These are phyloP conservation scores for Ochetophila trinervis DNA, from an alignment of 306 rosid species.

Conservation along the genomic window DNA sequence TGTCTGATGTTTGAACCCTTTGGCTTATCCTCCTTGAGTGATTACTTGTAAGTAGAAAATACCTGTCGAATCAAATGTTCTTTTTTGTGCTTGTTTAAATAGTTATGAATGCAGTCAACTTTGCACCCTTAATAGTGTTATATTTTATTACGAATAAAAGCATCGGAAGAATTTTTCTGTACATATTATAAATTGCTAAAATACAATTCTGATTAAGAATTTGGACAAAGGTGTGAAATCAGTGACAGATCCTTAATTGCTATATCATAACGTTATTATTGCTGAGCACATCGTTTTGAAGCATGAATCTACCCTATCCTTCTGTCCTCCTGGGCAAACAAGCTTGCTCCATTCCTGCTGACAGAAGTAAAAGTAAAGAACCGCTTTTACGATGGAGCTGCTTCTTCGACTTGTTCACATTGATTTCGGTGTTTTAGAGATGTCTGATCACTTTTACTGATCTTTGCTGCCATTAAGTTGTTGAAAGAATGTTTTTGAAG, in stretches of 20 bases:
- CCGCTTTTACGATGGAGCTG: neutral
- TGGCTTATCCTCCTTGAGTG: conserved; percentile 20
- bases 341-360: conserved; percentile 1
- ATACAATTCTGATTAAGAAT: neutral
- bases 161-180: neutral
- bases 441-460: neutral
- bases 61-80: conserved; percentile 24
- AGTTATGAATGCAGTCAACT: conserved; percentile 17
- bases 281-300: no score
- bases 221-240: no score
- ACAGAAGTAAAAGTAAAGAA: neutral
- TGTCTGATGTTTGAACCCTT: conserved; percentile 10
- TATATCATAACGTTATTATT: neutral
- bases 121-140: neutral
- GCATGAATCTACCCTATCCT: neutral
- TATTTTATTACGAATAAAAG: neutral
- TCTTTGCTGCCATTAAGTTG: conserved; percentile 12
- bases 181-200: neutral
- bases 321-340: neutral
- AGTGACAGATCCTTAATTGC: no score
- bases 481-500: conserved; percentile 53
- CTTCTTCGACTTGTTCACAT: no score
- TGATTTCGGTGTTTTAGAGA: no score
- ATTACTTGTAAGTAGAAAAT: conserved; percentile 23
- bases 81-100: conserved; percentile 20